Evolutionary conservation across 1,284 basidiomycete species (phyloP).

Genomic region (Volvariella volvacea): DNA sequence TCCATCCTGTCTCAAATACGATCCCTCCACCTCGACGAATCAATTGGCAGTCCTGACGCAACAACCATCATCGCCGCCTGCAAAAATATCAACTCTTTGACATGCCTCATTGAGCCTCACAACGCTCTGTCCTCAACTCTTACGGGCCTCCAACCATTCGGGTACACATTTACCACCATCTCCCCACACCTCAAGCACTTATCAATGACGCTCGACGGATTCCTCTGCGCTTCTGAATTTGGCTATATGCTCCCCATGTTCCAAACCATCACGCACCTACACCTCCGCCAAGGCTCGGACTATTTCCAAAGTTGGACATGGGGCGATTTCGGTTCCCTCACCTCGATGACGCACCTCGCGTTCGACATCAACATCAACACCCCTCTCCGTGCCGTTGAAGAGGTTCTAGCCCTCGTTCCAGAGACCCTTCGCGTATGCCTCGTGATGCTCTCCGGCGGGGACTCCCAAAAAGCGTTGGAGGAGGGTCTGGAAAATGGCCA

Average conservation of each 20-base stretch:
- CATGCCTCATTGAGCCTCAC: slow-evolving; percentile 11
- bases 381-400: slow-evolving; percentile 9
- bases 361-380: slow-evolving; percentile 12
- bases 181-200: slow-evolving; percentile 11
- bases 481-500: slow-evolving; percentile 9
- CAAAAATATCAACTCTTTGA: slow-evolving; percentile 10
- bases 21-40: slow-evolving; percentile 12
- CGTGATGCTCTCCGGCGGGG: slow-evolving; percentile 10
- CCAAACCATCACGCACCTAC: slow-evolving; percentile 12
- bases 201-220: slow-evolving; percentile 11
- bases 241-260: slow-evolving; percentile 11
- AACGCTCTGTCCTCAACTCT: slow-evolving; percentile 3
- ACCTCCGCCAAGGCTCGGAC: slow-evolving; percentile 12
- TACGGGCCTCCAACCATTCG: slow-evolving; percentile 11
- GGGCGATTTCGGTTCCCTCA: slow-evolving; percentile 10
- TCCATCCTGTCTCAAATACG: slow-evolving; percentile 9
- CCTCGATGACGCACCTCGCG: slow-evolving; percentile 12
- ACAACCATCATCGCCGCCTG: slow-evolving; percentile 12
- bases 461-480: slow-evolving; percentile 5
- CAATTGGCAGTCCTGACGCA: slow-evolving; percentile 11
- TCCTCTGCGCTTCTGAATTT: slow-evolving; percentile 12
- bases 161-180: slow-evolving; percentile 9
- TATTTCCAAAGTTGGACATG: slow-evolving; percentile 13
- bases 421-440: slow-evolving; percentile 9
- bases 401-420: slow-evolving; percentile 9